phyloP scores from a whole-genome alignment of 1,284 basidiomycete species.

The Ganoderma leucocontextum region DNA sequence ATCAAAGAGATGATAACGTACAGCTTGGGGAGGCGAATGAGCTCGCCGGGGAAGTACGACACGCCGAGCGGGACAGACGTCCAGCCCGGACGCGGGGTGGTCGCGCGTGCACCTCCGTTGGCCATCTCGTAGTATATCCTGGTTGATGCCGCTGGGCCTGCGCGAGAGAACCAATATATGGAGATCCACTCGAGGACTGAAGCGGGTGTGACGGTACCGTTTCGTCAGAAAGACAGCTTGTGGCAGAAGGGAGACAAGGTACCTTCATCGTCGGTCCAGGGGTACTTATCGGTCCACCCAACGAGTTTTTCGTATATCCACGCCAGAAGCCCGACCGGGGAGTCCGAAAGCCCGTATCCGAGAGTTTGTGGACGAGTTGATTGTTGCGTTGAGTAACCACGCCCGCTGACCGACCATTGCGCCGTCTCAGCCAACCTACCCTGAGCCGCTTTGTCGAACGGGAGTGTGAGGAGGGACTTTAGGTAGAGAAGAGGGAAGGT shows the following conservation, averaged over 20 bases:
- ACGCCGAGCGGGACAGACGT: conserved; percentile 32
- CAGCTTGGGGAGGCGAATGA: conserved; percentile 47
- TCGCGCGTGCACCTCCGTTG: conserved; percentile 36
- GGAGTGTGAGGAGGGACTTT: neutral
- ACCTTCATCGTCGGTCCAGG: conserved; percentile 6
- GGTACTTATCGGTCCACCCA: neutral
- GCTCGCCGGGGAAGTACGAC: conserved; percentile 54
- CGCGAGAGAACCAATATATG: conserved; percentile 69
- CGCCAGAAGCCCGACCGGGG: conserved; percentile 61
- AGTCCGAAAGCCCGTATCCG: conserved; percentile 61
- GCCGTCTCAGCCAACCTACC: neutral
- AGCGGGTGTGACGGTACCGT: neutral
- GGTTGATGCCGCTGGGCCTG: conserved; percentile 48
- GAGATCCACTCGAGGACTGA: conserved; percentile 42
- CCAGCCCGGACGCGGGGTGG: conserved; percentile 44
- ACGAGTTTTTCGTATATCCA: conserved; percentile 12
- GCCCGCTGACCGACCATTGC: conserved; percentile 39
- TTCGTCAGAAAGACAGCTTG: neutral
- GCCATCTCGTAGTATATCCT: conserved; percentile 59
- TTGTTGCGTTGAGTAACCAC: conserved; percentile 53
- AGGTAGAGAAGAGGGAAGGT: neutral
- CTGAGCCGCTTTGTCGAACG: neutral
- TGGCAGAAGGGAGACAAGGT: neutral
- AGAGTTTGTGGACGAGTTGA: conserved; percentile 62
- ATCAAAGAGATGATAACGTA: conserved; percentile 35